phyloP scores from a whole-genome alignment of 1,284 basidiomycete genomes.

The Termitomyces sp. region DNA sequence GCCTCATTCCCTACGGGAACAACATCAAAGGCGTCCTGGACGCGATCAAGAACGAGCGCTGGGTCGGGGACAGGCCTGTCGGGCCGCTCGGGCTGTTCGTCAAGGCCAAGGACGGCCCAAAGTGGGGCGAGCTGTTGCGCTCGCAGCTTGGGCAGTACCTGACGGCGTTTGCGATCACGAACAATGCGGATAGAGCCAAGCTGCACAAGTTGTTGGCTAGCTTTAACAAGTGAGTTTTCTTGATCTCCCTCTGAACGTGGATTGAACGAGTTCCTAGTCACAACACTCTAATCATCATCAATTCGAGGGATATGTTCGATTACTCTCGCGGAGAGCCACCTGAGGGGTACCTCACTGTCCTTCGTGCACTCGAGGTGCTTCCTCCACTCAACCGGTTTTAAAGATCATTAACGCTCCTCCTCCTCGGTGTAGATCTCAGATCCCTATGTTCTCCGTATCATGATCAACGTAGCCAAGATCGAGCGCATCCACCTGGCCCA shows the following conservation, averaged over 20 bases:
- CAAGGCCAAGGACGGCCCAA: conserved; percentile 62
- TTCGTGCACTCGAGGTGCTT: conserved; percentile 80
- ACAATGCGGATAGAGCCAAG: conserved; percentile 60
- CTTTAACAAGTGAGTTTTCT: conserved; percentile 49
- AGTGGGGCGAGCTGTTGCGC: conserved; percentile 69
- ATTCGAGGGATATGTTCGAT: conserved; percentile 73
- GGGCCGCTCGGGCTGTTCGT: conserved; percentile 86
- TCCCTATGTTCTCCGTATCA: conserved; percentile 70
- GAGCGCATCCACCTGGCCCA: conserved; percentile 69
- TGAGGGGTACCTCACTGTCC: conserved; percentile 60
- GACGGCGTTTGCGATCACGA: conserved; percentile 75
- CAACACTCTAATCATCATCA: conserved; percentile 54
- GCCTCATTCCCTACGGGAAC: conserved; percentile 56
- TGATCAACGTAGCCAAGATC: conserved; percentile 74
- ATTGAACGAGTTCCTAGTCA: conserved; percentile 21
- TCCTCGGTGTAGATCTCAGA: conserved; percentile 71
- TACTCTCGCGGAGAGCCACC: conserved; percentile 67
- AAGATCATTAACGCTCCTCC: not conserved
- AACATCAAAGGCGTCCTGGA: conserved; percentile 60
- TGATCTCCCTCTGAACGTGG: not conserved
- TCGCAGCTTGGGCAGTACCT: conserved; percentile 60
- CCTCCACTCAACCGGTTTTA: not conserved
- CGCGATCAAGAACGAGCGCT: conserved; percentile 49
- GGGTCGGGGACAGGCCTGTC: conserved; percentile 71
- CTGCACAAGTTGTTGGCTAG: conserved; percentile 60